phyloP scores from a whole-genome alignment of 768 basidiomycete species.

The Leccinum imitatum region DNA sequence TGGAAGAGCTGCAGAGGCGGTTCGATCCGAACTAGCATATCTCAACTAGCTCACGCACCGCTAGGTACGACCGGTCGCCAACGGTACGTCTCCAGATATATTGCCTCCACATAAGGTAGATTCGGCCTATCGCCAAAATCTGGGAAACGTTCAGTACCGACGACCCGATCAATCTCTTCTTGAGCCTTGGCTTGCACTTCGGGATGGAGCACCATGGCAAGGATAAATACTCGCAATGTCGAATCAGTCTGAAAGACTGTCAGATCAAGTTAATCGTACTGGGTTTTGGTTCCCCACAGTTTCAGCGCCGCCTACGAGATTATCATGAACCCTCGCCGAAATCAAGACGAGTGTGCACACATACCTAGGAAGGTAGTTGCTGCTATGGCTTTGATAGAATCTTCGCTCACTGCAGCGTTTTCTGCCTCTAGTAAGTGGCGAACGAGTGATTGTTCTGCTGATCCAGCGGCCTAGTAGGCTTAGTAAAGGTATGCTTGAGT shows the following conservation, averaged over 20 bases:
- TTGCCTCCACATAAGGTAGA: conserved; percentile 34
- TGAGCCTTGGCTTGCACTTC: conserved; percentile 32
- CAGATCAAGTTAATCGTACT: neutral
- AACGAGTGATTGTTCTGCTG: conserved; percentile 24
- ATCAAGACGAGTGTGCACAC: neutral
- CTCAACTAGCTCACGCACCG: conserved; percentile 19
- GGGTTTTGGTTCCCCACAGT: conserved; percentile 19
- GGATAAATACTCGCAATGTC: conserved; percentile 26
- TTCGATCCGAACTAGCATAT: neutral
- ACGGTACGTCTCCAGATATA: conserved; percentile 32
- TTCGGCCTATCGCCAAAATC: conserved; percentile 23
- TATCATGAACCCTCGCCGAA: neutral
- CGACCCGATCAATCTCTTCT: conserved; percentile 32
- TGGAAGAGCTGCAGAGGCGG: conserved; percentile 19
- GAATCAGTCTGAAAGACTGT: conserved; percentile 13
- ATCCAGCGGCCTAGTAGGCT: conserved; percentile 19
- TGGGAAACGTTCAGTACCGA: conserved; percentile 33
- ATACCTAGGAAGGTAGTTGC: conserved; percentile 24
- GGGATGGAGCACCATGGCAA: conserved; percentile 36
- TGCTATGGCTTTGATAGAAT: conserved; percentile 23
- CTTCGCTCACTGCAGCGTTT: conserved; percentile 2
- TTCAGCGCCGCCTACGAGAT: conserved; percentile 24
- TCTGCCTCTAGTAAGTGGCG: conserved; percentile 13
- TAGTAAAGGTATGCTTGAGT: neutral
- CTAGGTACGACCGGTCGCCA: conserved; percentile 31